Base-by-base conservation (phyloP, 371 early-diverging fungal species). In the Mortierella sp. region DNA sequence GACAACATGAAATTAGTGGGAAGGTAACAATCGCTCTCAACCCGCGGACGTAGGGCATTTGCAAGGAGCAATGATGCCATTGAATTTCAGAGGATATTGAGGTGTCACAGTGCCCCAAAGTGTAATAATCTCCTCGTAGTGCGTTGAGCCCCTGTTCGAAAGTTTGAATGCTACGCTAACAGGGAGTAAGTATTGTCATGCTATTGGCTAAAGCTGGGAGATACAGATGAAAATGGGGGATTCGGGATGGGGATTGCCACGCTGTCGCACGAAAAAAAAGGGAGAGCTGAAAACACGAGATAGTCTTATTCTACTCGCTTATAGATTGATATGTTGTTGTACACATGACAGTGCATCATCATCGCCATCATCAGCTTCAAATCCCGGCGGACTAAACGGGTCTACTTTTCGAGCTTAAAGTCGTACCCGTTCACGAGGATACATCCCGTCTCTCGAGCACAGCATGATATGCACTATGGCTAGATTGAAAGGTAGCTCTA, bases 201-300 rank as follows among this genome's bases (percentile, higher is more conserved):
- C 55, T 55, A 55, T 32, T 55, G 55, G 55, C 55, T 52, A 15
- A 16, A 21, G 16, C 19, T 10, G 32, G 55, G 24, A 28, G 33
- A 52, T 38, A 55, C 11, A 33, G 48, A 57, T 62, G 24, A 19
- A 32, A 16, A 62, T 62, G 62, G 59, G 40, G 19, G 21, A 59
- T 19, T 38, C 40, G n/a, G 61, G 53, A 24, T 19, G 47, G 65
- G 9, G 36, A 28, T 63, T 66, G 60, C 72, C 72, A 72, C 61
- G 77, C 72, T 58, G 77, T 71, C 55, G 64, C 45, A 76, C 77
- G 71, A 65, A 65, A 47, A n/a, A 63, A 50, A 32, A 65, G 5
- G 55, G 52, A 53, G 43, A 40, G 45, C 19, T 38, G 32, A 55
- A 66, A 40, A 43, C 33, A 59, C 4, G 41, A 55, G 33, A 41